These are phyloP conservation scores for Tetrapyrgos nigripes DNA, from an alignment of 1,284 basidiomycete genomes.

Conservation along the genomic window DNA sequence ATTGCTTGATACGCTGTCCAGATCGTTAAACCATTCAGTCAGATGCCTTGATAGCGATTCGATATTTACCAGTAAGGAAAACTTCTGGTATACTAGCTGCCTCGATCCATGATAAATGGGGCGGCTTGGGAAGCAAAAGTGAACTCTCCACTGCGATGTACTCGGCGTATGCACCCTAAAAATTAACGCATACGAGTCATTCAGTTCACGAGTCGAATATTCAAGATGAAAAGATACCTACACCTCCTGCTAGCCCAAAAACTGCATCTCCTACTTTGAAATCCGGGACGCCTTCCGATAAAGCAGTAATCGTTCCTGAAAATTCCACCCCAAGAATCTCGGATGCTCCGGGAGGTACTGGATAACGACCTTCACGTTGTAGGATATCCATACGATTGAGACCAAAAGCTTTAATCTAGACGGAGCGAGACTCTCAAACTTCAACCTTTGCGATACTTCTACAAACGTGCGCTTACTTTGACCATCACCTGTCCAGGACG, in stretches of 20 bases:
- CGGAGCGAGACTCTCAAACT: no score
- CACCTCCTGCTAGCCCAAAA: constrained; percentile 73
- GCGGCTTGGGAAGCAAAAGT: constrained; percentile 81
- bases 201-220: constrained; percentile 3
- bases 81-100: constrained; percentile 89
- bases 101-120: constrained; percentile 79
- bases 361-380: constrained; percentile 82
- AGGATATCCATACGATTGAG: constrained; percentile 88
- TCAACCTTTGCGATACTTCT: not conserved
- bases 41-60: no score
- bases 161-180: constrained; percentile 91
- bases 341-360: constrained; percentile 79
- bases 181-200: constrained; percentile 5
- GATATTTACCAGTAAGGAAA: constrained; percentile 77
- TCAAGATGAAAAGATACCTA: constrained; percentile 29
- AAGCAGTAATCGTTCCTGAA: constrained; percentile 71
- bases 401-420: constrained; percentile 77
- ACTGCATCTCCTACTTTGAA: constrained; percentile 88
- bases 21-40: no score
- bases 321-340: constrained; percentile 93
- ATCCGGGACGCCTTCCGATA: constrained; percentile 58
- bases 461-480: constrained; percentile 70
- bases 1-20: constrained; percentile 82
- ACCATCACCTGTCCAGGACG: constrained; percentile 74
- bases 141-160: constrained; percentile 76